Evolutionary conservation across 148 eudicot species (phyloP).

Genomic region (Chenopodium formosanum): DNA sequence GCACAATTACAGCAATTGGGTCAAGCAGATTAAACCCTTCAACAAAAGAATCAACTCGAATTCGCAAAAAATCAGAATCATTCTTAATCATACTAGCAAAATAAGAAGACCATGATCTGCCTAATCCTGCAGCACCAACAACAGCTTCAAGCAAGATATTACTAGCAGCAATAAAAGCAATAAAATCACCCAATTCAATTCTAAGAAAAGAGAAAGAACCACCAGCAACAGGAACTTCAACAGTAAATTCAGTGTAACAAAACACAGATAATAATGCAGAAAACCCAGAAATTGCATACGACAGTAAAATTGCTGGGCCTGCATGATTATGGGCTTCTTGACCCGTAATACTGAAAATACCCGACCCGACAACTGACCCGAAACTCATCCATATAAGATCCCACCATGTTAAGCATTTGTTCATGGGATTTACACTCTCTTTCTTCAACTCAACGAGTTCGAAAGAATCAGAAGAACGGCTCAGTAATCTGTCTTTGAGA

Average conservation of each 20-base stretch:
- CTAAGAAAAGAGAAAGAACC: constrained; percentile 88
- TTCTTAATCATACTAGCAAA: constrained; percentile 56
- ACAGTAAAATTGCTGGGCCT: constrained; percentile 76
- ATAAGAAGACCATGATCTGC: constrained; percentile 84
- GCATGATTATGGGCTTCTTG: constrained; percentile 68
- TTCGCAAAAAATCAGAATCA: constrained; percentile 62
- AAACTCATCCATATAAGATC: constrained; percentile 74
- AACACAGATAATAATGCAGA: constrained; percentile 88
- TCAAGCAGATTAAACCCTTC: constrained; percentile 78
- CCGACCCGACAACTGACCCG: constrained; percentile 90
- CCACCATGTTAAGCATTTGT: constrained; percentile 73
- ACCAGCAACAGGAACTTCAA: constrained; percentile 86
- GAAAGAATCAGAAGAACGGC: constrained; percentile 55
- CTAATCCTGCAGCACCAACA: constrained; percentile 89
- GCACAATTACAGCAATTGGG: constrained; percentile 70
- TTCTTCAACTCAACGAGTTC: constrained; percentile 43
- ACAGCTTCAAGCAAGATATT: constrained; percentile 79
- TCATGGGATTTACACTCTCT: constrained; percentile 48
- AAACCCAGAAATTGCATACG: constrained; percentile 75
- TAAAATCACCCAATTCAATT: constrained; percentile 78
- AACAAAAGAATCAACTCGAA: constrained; percentile 41
- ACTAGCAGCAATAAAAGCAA: constrained; percentile 86
- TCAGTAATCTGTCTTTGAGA: constrained; percentile 52
- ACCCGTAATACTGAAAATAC: constrained; percentile 81
- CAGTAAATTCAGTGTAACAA: constrained; percentile 85